Evolutionary conservation across 495 filamentous ascomycete species (phyloP).

Genomic region (Annulohypoxylon bovei): DNA sequence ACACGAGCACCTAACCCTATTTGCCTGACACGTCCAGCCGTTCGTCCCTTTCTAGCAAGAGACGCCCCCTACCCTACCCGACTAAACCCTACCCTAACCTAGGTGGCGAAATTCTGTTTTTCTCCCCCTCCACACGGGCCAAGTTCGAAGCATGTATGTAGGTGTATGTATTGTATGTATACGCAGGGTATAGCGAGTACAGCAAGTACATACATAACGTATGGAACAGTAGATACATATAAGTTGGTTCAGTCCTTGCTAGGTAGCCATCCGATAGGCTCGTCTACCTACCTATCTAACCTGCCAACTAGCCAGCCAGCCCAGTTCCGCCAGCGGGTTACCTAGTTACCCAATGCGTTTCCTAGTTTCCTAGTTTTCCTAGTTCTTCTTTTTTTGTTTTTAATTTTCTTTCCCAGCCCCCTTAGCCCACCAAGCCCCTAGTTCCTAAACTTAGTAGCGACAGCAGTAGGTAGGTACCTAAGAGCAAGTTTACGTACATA

Average conservation of each 20-base stretch:
- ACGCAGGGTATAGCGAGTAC: slow-evolving; percentile 8
- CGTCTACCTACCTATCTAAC: neutral
- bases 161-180: neutral
- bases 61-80: neutral
- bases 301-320: neutral
- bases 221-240: neutral
- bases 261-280: slow-evolving; percentile 36
- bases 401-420: neutral
- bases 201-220: slow-evolving; percentile 5
- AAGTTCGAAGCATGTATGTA: neutral
- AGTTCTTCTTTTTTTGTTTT: neutral
- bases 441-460: neutral
- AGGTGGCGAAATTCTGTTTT: slow-evolving; percentile 6
- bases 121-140: neutral
- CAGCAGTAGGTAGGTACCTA: neutral
- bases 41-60: neutral
- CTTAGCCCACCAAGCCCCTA: neutral
- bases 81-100: neutral
- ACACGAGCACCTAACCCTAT: neutral
- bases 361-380: neutral
- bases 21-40: neutral
- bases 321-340: neutral
- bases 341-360: neutral
- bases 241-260: slow-evolving; percentile 3
- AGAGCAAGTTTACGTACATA: neutral